phyloP scores from a whole-genome alignment of 2,329 filamentous ascomycete species.

The Fusarium sp. region DNA sequence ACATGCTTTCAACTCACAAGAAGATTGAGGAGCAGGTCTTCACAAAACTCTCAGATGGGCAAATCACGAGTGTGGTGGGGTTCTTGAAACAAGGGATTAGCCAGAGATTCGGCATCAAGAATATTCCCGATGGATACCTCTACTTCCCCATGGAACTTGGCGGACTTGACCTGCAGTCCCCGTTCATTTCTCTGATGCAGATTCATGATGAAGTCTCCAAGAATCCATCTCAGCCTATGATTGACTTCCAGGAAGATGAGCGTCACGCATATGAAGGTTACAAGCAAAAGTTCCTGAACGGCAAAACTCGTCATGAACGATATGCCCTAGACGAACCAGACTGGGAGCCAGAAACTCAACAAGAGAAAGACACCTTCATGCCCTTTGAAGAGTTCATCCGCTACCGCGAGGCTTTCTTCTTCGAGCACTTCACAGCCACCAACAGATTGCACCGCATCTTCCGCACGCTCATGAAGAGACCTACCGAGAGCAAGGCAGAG shows the following conservation, averaged over 20 bases:
- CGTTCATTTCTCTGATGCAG: slow-evolving; percentile 55
- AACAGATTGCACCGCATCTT: slow-evolving; percentile 48
- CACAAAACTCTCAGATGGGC: slow-evolving; percentile 41
- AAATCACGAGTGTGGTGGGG: slow-evolving; percentile 57
- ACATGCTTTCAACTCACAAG: slow-evolving; percentile 60
- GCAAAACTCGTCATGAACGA: slow-evolving; percentile 7
- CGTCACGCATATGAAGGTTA: slow-evolving; percentile 47
- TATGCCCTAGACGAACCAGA: slow-evolving; percentile 29
- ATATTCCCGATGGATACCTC: slow-evolving; percentile 57
- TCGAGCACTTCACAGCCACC: slow-evolving; percentile 30
- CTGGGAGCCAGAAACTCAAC: slow-evolving; percentile 43
- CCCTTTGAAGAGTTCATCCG: slow-evolving; percentile 54
- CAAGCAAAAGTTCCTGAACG: slow-evolving; percentile 48
- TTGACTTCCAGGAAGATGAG: slow-evolving; percentile 48
- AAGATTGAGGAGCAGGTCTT: slow-evolving; percentile 61
- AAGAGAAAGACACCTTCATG: slow-evolving; percentile 54
- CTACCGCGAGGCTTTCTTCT: slow-evolving; percentile 53
- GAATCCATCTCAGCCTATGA: slow-evolving; percentile 45
- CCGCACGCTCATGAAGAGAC: slow-evolving; percentile 47
- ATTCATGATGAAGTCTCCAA: slow-evolving; percentile 48
- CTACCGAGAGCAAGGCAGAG: slow-evolving; percentile 41
- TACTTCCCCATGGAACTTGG: slow-evolving; percentile 58
- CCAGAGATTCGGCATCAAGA: slow-evolving; percentile 58
- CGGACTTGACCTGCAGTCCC: slow-evolving; percentile 57
- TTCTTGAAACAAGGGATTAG: slow-evolving; percentile 63